Conservation (phyloP, 139 green algal genomes). For the Chlamydomonas urium region DNA sequence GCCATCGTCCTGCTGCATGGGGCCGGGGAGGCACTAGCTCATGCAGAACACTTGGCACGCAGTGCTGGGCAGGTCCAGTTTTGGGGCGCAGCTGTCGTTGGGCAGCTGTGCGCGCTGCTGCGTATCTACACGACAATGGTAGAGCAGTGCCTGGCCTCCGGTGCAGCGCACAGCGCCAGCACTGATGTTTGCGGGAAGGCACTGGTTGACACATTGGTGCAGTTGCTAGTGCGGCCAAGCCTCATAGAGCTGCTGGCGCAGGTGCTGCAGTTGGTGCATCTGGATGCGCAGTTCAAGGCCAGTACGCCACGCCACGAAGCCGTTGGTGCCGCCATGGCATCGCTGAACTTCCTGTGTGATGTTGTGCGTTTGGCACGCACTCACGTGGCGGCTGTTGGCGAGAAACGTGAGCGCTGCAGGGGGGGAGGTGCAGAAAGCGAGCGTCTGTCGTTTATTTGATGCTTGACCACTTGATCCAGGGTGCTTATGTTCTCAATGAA, state of each 20-base stretch:
- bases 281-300: slow-evolving; percentile 1
- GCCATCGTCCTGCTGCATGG: slow-evolving; percentile 2
- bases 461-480: neutral
- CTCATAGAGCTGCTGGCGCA: slow-evolving; percentile 24
- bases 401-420: neutral
- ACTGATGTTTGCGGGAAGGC: neutral
- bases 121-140: neutral
- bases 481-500: neutral
- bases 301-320: neutral
- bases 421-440: neutral
- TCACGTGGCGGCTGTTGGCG: neutral
- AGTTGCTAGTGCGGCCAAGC: slow-evolving; percentile 22
- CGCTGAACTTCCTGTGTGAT: slow-evolving; percentile 21
- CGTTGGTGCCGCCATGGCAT: neutral
- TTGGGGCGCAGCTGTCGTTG: neutral
- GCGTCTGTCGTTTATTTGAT: neutral
- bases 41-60: neutral
- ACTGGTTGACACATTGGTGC: neutral
- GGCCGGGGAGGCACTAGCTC: neutral
- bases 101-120: neutral
- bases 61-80: neutral
- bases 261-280: slow-evolving; percentile 31
- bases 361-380: slow-evolving; percentile 16
- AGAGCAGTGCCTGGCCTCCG: neutral
- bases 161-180: neutral